phyloP scores from a whole-genome alignment of 306 rosid species.

The Prunus campanulata region DNA sequence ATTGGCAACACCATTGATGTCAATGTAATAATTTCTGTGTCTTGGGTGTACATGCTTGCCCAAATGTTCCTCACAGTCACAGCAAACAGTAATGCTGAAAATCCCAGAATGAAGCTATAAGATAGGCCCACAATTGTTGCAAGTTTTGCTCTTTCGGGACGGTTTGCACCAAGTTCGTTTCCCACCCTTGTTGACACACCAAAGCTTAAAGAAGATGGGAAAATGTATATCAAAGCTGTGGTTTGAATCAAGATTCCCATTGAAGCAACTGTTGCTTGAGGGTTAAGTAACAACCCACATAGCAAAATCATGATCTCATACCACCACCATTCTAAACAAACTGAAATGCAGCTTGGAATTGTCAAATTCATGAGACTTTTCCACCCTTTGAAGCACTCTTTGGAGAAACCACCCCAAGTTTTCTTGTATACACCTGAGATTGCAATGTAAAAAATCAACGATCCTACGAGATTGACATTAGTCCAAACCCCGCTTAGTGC shows the following conservation, averaged over 20 bases:
- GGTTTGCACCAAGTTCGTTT: conserved; percentile 74
- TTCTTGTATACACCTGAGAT: conserved; percentile 56
- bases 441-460: conserved; percentile 46
- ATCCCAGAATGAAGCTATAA: conserved; percentile 56
- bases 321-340: conserved; percentile 99
- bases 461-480: conserved; percentile 61
- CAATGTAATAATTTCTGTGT: conserved; percentile 56
- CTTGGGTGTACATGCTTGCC: conserved; percentile 80
- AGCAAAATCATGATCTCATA: conserved; percentile 95
- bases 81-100: conserved; percentile 61
- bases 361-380: conserved; percentile 51
- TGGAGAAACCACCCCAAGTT: conserved; percentile 68
- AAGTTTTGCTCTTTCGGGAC: conserved; percentile 52
- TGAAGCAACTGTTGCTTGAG: conserved; percentile 84
- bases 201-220: conserved; percentile 83
- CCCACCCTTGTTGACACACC: conserved; percentile 91
- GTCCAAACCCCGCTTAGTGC: conserved; percentile 83
- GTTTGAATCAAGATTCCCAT: conserved; percentile 94
- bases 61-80: conserved; percentile 57
- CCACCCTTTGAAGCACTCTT: conserved; percentile 49
- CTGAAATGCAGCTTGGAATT: conserved; percentile 86
- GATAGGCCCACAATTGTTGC: conserved; percentile 65
- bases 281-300: conserved; percentile 71
- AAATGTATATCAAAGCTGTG: conserved; percentile 84
- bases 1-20: conserved; percentile 73